These are phyloP conservation scores for Albophoma yamanashiensis DNA, from an alignment of 2,329 filamentous ascomycete genomes.

Conservation along the genomic window DNA sequence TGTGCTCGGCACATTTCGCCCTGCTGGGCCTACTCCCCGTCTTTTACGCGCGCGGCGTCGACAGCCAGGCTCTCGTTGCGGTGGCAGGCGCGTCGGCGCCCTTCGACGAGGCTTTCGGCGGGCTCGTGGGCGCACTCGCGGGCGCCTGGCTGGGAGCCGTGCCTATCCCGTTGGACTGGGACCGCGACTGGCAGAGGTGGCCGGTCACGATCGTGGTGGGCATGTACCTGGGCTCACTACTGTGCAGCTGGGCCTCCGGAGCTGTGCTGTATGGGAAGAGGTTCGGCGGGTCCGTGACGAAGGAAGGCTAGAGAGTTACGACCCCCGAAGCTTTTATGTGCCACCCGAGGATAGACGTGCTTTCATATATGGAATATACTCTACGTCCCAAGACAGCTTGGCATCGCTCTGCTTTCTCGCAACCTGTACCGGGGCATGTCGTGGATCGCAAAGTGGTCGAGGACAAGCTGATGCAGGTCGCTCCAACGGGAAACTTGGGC, in stretches of 20 bases:
- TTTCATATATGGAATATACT: neutral
- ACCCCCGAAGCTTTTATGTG: neutral
- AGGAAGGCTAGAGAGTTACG: constrained; percentile 15
- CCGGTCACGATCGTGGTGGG: constrained; percentile 84
- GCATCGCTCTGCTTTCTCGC: neutral
- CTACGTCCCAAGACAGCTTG: neutral
- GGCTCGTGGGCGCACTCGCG: constrained; percentile 62
- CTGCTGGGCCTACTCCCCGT: constrained; percentile 69
- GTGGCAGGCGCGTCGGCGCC: constrained; percentile 58
- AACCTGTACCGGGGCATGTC: neutral
- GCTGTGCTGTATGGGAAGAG: constrained; percentile 35
- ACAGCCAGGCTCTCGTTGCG: constrained; percentile 57
- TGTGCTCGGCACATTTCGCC: constrained; percentile 73
- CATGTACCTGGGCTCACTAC: constrained; percentile 64
- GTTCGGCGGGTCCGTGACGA: constrained; percentile 16
- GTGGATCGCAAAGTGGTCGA: neutral
- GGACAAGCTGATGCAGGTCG: neutral
- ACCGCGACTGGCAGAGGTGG: constrained; percentile 98
- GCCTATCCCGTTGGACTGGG: constrained; percentile 95
- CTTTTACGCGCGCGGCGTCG: constrained; percentile 77
- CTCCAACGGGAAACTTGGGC: neutral
- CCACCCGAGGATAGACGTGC: neutral
- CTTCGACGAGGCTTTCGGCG: constrained; percentile 77
- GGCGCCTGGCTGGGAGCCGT: constrained; percentile 92
- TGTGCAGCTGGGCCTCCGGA: constrained; percentile 56